Evolutionary conservation across 495 filamentous ascomycete species (phyloP).

Genomic region (Neurospora africana): DNA sequence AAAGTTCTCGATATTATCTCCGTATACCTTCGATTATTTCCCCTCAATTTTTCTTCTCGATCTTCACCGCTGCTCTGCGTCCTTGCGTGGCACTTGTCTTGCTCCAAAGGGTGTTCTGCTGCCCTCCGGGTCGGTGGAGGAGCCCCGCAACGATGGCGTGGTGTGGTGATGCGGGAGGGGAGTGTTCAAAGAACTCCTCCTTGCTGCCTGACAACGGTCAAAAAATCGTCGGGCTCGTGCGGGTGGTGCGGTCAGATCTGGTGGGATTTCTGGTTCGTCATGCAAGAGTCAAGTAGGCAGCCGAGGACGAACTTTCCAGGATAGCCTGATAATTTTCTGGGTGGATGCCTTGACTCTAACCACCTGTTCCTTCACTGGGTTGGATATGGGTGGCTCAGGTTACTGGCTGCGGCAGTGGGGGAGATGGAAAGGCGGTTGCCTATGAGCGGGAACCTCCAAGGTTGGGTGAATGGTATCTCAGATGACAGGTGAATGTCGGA

Average conservation of each 20-base stretch:
- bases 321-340: background rate
- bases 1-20: background rate
- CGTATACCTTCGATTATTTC: background rate
- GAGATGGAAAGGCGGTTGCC: background rate
- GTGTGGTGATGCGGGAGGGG: background rate
- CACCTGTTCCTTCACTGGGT: background rate
- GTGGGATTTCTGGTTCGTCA: background rate
- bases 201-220: background rate
- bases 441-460: background rate
- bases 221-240: background rate
- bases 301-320: background rate
- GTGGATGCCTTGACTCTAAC: background rate
- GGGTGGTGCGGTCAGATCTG: background rate
- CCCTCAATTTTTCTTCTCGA: background rate
- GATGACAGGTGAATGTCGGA: background rate
- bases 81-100: background rate
- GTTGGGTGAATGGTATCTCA: background rate
- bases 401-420: background rate
- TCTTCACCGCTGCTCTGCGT: background rate
- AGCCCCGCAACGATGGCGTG: background rate
- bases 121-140: background rate
- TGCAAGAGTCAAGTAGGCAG: background rate
- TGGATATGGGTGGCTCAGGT: background rate
- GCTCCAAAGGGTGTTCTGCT: background rate
- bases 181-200: background rate